Percentiles rank a stretch among this genome's conserved stretches.
Conservation (phyloP, 768 basidiomycete genomes). For the Amanita pallidorosea region DNA sequence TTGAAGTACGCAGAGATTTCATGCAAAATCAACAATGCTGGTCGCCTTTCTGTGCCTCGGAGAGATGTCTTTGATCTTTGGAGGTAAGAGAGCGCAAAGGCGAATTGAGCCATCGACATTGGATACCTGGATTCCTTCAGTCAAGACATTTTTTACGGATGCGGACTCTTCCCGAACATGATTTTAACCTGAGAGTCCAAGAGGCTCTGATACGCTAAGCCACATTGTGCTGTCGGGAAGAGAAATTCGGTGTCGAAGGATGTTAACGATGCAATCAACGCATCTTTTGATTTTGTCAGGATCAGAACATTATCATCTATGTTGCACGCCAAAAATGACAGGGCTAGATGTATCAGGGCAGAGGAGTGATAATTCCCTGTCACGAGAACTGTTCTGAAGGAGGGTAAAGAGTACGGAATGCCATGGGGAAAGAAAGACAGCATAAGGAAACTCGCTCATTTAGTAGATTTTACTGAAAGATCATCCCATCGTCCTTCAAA, state of each 20-base stretch:
- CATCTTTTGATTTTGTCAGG: constrained; percentile 41
- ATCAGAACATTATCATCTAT: constrained; percentile 30
- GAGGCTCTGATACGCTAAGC: constrained; percentile 19
- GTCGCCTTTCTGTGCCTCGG: not conserved
- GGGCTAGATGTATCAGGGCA: constrained; percentile 56
- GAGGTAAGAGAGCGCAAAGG: constrained; percentile 25
- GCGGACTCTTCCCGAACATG: constrained; percentile 31
- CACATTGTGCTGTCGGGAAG: constrained; percentile 23
- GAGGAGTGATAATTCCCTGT: constrained; percentile 55
- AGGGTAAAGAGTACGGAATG: constrained; percentile 37
- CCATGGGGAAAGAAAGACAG: constrained; percentile 27
- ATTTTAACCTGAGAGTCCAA: constrained; percentile 33
- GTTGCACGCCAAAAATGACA: constrained; percentile 32
- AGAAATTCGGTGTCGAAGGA: constrained; percentile 49
- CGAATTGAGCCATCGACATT: constrained; percentile 45
- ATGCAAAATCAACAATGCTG: constrained; percentile 28
- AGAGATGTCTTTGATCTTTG: not conserved
- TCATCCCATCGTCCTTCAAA: too few relatives aligned
- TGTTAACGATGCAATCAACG: constrained; percentile 29
- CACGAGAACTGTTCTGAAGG: constrained; percentile 48
- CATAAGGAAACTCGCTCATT: not conserved
- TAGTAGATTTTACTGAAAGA: too few relatives aligned
- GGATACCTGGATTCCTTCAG: constrained; percentile 30
- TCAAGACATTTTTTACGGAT: not conserved
- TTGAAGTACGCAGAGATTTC: constrained; percentile 50